Base-by-base conservation (phyloP, 352 stramenopile genomes). In the Blastocystis sp. region DNA sequence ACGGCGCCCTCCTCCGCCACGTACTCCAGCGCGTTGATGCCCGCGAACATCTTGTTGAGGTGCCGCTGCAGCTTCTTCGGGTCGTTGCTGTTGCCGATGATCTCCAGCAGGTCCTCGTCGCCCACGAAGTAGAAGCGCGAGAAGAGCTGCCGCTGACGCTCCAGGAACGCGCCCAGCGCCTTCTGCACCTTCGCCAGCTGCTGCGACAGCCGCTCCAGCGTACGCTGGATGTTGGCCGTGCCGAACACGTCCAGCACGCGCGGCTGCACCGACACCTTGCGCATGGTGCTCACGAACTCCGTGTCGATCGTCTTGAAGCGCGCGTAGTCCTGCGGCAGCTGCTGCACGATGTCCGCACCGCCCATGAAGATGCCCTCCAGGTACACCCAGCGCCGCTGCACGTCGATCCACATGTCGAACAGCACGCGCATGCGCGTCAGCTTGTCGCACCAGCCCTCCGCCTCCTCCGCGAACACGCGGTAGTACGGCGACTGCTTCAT, bases 401-500 rank as follows among this genome's bases (percentile, higher is more conserved):
- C 97, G 89, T 99, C 96, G 78, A 99, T 97, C 96, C 97, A 99
- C 40, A 97, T 94, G 91, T 99, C 97, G 53, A 99, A 94, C 40
- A 98, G 97, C 19, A 94, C 92, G 71, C 95, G 93, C 38, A 99
- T 95, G 77, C 94, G 94, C 0, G 95, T 98, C 34, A 99, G 90
- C 87, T 97, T 97, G 89, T 98, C 95, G 91, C 99, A 96, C 97
- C 97, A 99, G 21, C 93, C 92, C 34, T 95, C 95, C 38, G 96
- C 95, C 89, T 97, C 93, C 89, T 99, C 96, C 41, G 98, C 95
- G 91, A 99, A 99, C 14, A 97, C 93, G 19, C 94, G 93, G 89
- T 99, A 99, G 90, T 99, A 99, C 2, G 97, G 97, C 9, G 95
- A 98, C 66, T 97, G 96, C 88, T 98, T 98, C 96, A 99, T 99